Base-by-base conservation (phyloP, 148 eudicot species). In the Rhododendron simsii region DNA sequence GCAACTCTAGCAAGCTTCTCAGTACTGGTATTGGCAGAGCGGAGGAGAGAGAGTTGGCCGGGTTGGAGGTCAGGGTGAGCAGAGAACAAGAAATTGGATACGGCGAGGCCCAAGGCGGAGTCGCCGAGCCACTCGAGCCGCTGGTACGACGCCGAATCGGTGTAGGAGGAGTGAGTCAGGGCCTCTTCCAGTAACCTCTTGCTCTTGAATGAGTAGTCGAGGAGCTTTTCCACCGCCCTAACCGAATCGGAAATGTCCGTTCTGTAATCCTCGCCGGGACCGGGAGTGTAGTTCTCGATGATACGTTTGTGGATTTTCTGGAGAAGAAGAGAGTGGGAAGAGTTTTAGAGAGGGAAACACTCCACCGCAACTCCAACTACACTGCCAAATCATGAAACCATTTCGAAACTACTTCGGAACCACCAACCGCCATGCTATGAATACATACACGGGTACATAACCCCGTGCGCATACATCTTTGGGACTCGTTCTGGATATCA, bases 1-100 rank as follows among this genome's bases (percentile, higher is more conserved):
- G 99, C 96, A 6, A 93, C 99, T 92, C 1, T 98, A 91, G 98
- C 99, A 6, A 96, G 93, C 80, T 89, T 92, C 92, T 96, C 99
- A 6, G 95, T 95, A 77, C 98, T 92, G 26, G 93, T 78, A 37
- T 95, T 96, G 21, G 94, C 98, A 2, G 98, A 86, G 3, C 96
- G 91, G 0, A 96, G 76, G 90, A 71, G 6, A 90, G 88, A 10
- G 98, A 90, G 57, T 30, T 89, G 87, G 1, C 98, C 99, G 2
- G 87, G 95, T n/a, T 91, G 92, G 15, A 90, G 87, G 5, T 80
- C 84, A 1, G 98, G 99, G 71, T 95, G 94, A 0, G 89, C 80
- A 7, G 89, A 33, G 76, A 33, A 96, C 0, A 93, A 33, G 71
- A 86, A 91, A 21, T 89, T 93, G 0, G 97, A 84, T 1, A 96